Base-by-base conservation (phyloP, 2,329 filamentous ascomycete genomes). In the Chaetomium strumarium region DNA sequence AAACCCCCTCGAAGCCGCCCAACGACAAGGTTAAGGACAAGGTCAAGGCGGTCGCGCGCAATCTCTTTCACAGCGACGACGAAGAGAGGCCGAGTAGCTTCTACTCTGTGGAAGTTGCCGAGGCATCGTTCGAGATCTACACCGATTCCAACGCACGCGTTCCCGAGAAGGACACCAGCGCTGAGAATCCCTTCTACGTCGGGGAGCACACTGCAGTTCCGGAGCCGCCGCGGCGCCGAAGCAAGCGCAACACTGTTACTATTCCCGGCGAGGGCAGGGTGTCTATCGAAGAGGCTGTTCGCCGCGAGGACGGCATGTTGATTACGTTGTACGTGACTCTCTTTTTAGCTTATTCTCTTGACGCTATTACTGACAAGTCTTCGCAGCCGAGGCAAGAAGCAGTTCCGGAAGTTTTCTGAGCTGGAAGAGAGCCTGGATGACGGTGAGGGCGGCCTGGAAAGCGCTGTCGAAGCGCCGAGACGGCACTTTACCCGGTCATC, bases 121-220 rank as follows among this genome's bases (percentile, higher is more conserved):
- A 81, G 39, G 72, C 76, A 39, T 67, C 75, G n/a, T 87, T 91
- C 60, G 68, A 79, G 58, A 88, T 92, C 63, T 92, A 83, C 65
- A 90, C 85, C 38, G 88, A 93, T 67, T 82, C 87, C 1, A 85
- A 90, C 58, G 90, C 95, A 60, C 83, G 85, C 50, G 69, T 90
- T 39, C 88, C 88, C 17, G 78, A 83, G 57, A 71, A 81, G 39
- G 86, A 90, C 61, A 66, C 70, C n/a, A 82, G 76, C 59, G 70
- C 74, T 7, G 82, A 84, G 24, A 93, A 92, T 64, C 88, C 88
- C 1, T 93, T 92, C 67, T 78, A 83, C 55, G 79, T 76, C 48
- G 72, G 74, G 41, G 63, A 70, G 34, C 58, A 71, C 52, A 55
- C 64, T 19, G 52, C 68, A 43, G 67, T 72, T 54, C 67, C 66